phyloP scores from a whole-genome alignment of 768 basidiomycete genomes.

The Xerocomus potaroensis region DNA sequence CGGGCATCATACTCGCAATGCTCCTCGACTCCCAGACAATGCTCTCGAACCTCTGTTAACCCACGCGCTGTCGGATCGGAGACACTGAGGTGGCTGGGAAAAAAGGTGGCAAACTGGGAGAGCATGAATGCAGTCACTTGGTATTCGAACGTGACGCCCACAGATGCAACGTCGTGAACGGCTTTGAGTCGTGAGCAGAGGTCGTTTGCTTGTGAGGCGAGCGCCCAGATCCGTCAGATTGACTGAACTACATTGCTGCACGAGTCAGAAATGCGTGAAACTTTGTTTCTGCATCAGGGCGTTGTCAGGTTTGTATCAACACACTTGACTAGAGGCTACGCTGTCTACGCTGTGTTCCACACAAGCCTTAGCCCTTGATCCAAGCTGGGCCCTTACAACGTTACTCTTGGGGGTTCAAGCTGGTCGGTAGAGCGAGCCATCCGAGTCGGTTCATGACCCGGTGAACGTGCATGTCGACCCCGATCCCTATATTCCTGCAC shows the following conservation, averaged over 20 bases:
- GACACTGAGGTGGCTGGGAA: neutral
- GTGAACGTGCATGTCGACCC: too few species aligned
- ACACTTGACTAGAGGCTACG: too few species aligned
- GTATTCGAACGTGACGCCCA: conserved; percentile 5
- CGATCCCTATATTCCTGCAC: too few species aligned
- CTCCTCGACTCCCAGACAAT: conserved; percentile 20
- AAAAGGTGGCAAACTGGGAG: conserved; percentile 3
- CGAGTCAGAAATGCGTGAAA: neutral
- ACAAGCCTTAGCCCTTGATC: too few species aligned
- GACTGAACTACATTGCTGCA: conserved; percentile 6
- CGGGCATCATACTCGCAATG: conserved; percentile 10
- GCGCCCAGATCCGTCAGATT: conserved; percentile 7
- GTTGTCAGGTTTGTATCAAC: too few species aligned
- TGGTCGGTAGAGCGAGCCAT: too few species aligned
- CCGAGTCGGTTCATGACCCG: too few species aligned
- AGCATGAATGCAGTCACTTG: conserved; percentile 7
- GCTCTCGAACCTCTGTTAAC: conserved; percentile 10
- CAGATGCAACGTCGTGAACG: conserved; percentile 8
- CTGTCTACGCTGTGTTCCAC: too few species aligned
- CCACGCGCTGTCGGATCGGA: neutral
- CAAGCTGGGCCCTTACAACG: too few species aligned
- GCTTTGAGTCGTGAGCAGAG: conserved; percentile 13
- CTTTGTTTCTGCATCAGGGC: neutral
- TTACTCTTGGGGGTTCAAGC: too few species aligned
- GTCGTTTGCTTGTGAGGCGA: conserved; percentile 11